phyloP scores from a whole-genome alignment of 441 rosid species.

The Erodium texanum region DNA sequence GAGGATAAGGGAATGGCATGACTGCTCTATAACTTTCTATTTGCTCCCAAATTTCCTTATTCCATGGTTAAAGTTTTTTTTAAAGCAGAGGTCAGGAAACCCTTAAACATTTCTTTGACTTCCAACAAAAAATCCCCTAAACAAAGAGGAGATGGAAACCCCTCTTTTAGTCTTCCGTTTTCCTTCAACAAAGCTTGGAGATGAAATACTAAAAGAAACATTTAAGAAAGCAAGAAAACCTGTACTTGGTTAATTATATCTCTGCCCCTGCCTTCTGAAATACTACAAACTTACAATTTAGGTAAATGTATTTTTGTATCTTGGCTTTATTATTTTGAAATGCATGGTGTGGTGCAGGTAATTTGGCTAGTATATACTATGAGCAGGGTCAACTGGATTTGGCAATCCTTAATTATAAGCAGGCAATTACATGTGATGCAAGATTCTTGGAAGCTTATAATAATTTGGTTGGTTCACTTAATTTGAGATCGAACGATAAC shows the following conservation, averaged over 20 bases:
- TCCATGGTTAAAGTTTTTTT: background rate
- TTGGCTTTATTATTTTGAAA: slow-evolving; percentile 1
- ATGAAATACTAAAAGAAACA: background rate
- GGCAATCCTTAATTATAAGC: slow-evolving; percentile 84
- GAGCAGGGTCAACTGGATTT: slow-evolving; percentile 82
- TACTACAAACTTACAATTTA: background rate
- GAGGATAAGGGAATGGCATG: background rate
- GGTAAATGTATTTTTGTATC: background rate
- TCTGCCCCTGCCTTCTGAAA: background rate
- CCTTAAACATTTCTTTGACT: background rate
- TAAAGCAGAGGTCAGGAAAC: background rate
- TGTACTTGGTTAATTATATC: background rate
- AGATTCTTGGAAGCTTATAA: slow-evolving; percentile 93
- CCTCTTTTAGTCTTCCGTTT: background rate
- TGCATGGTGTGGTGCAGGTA: slow-evolving; percentile 33
- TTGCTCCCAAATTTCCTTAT: background rate
- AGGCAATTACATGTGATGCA: slow-evolving; percentile 75
- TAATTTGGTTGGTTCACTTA: slow-evolving; percentile 61
- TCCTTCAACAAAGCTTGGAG: background rate
- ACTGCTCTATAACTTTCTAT: background rate
- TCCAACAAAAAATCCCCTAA: background rate
- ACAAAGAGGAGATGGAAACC: background rate
- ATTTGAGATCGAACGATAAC: background rate
- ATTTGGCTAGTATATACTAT: slow-evolving; percentile 80
- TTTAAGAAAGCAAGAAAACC: background rate